These are phyloP conservation scores for Podospora appendiculata DNA, from an alignment of 495 filamentous ascomycete genomes.

Conservation along the genomic window DNA sequence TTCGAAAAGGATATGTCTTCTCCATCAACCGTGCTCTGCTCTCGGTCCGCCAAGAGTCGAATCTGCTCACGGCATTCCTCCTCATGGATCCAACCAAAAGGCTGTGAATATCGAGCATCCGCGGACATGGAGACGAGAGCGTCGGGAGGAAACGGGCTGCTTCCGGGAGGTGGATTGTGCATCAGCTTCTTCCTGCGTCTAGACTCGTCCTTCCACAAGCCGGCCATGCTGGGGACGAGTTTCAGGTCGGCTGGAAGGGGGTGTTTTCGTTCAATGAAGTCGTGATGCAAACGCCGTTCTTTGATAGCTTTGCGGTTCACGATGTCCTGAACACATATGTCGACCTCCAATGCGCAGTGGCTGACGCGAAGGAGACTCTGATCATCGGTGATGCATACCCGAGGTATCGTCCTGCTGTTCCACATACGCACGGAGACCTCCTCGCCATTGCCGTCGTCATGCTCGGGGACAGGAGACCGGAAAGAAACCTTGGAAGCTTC, in stretches of 20 bases:
- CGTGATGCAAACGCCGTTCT: conserved; percentile 72
- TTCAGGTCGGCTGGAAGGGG: conserved; percentile 62
- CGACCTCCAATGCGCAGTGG: conserved; percentile 81
- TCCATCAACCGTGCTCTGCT: conserved; percentile 44
- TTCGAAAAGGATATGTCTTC: conserved; percentile 50
- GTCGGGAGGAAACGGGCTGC: conserved; percentile 70
- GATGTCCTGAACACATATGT: conserved; percentile 84
- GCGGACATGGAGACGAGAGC: conserved; percentile 81
- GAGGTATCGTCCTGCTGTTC: conserved; percentile 59
- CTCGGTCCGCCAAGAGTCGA: conserved; percentile 50
- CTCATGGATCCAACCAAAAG: conserved; percentile 83
- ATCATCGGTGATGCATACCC: conserved; percentile 49
- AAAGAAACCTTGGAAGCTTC: conserved; percentile 53
- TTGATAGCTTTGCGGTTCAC: conserved; percentile 68
- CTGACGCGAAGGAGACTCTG: conserved; percentile 64
- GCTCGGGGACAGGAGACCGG: conserved; percentile 64
- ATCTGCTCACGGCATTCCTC: conserved; percentile 68
- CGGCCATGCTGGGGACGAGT: conserved; percentile 84
- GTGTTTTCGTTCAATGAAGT: conserved; percentile 71
- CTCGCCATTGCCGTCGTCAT: conserved; percentile 44
- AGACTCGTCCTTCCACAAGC: conserved; percentile 87
- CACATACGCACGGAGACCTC: conserved; percentile 51
- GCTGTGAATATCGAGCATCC: conserved; percentile 58
- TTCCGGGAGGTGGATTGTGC: conserved; percentile 51
- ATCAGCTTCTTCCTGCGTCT: conserved; percentile 64